These are phyloP conservation scores for Nymphaea thermarum DNA, from an alignment of 164 flowering plant species.

Conservation along the genomic window DNA sequence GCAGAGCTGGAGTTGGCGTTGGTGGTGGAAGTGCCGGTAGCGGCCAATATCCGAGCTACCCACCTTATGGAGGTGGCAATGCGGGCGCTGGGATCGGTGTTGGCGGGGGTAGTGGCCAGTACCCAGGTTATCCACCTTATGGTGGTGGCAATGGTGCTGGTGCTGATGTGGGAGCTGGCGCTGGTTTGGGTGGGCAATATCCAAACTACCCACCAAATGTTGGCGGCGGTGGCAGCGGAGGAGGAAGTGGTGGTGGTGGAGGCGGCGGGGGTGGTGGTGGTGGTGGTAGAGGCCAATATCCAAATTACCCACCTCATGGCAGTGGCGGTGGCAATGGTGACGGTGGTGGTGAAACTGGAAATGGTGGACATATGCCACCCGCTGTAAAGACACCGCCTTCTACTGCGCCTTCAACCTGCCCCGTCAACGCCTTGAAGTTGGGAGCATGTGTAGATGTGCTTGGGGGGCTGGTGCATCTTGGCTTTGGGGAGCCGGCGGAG, in stretches of 20 bases:
- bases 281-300: slow-evolving; percentile 5
- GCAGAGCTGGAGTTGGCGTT: not conserved
- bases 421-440: slow-evolving; percentile 63
- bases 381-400: slow-evolving; percentile 20
- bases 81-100: too few species aligned
- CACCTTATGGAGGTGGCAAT: too few species aligned
- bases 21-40: not conserved
- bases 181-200: not conserved
- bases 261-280: not conserved
- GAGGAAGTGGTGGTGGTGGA: not conserved
- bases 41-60: not conserved
- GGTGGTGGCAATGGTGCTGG: not conserved
- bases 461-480: slow-evolving; percentile 76
- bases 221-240: not conserved
- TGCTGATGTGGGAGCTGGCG: not conserved
- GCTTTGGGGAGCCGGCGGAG: slow-evolving; percentile 62
- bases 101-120: not conserved
- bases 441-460: slow-evolving; percentile 77
- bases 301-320: slow-evolving; percentile 20
- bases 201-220: not conserved
- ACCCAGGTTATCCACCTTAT: not conserved
- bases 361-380: not conserved
- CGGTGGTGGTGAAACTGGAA: slow-evolving; percentile 16
- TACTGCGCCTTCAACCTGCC: slow-evolving; percentile 34
- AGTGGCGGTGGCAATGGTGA: slow-evolving; percentile 21